Evolutionary conservation across 768 basidiomycete genomes (phyloP).

Genomic region (Neoboletus magnificus): DNA sequence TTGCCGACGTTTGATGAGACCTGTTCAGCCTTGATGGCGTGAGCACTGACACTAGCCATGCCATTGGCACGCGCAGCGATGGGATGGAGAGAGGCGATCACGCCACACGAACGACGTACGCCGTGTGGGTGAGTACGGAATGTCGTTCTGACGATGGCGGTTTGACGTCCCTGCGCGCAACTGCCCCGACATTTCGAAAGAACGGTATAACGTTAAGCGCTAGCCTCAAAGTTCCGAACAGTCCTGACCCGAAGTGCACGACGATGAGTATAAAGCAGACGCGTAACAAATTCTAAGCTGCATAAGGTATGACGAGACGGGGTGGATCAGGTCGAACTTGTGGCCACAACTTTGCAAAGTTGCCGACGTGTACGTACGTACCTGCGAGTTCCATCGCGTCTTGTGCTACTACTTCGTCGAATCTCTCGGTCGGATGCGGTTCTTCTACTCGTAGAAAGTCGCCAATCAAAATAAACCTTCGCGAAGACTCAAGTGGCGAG

Average conservation of each 20-base stretch:
- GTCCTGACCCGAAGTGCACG: too few species aligned
- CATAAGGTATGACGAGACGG: too few species aligned
- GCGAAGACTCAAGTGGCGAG: neutral
- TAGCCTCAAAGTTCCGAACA: too few species aligned
- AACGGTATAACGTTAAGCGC: neutral
- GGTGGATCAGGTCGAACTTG: neutral
- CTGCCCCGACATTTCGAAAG: neutral
- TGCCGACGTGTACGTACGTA: neutral
- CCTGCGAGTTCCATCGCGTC: neutral
- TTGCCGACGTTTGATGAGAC: constrained; percentile 1
- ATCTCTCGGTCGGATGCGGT: neutral
- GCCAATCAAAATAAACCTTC: neutral
- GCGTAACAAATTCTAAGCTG: neutral
- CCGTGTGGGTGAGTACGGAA: neutral
- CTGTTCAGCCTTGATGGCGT: neutral
- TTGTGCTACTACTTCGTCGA: neutral
- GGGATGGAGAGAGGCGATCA: neutral
- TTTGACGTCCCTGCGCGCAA: neutral
- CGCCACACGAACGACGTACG: neutral
- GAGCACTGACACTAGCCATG: neutral
- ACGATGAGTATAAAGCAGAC: too few species aligned
- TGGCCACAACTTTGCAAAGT: neutral
- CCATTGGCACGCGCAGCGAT: neutral
- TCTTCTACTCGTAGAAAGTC: neutral
- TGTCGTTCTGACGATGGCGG: neutral